Percentiles rank a stretch among this genome's conserved stretches.
These are phyloP conservation scores for Ceratobasidium sp. DNA, from an alignment of 1,284 basidiomycete species.

Conservation along the genomic window DNA sequence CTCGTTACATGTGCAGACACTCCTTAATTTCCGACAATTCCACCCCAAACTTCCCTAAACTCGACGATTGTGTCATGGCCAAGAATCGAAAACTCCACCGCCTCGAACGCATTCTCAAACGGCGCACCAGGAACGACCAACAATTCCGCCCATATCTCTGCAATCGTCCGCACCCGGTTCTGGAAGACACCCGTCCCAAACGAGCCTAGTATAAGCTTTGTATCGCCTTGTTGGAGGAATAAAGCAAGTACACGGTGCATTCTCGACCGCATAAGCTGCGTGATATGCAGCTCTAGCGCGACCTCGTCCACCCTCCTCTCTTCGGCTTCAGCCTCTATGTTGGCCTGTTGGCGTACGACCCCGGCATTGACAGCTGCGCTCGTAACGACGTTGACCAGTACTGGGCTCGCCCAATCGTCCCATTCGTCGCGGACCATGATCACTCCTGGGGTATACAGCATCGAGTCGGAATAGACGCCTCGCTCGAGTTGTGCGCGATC, in stretches of 20 bases:
- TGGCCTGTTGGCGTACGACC: conserved; percentile 59
- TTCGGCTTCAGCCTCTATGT: conserved; percentile 47
- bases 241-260: conserved; percentile 72
- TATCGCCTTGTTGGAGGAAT: conserved; percentile 68
- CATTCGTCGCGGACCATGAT: conserved; percentile 66
- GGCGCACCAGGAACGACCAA: conserved; percentile 60
- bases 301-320: conserved; percentile 55
- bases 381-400: conserved; percentile 69
- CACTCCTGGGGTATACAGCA: conserved; percentile 71
- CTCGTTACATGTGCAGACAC: too few species aligned
- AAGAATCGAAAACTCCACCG: conserved; percentile 71
- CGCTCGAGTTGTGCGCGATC: conserved; percentile 60
- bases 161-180: conserved; percentile 67
- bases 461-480: conserved; percentile 66
- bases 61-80: conserved; percentile 62
- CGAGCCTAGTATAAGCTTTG: conserved; percentile 71
- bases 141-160: conserved; percentile 68
- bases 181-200: conserved; percentile 79
- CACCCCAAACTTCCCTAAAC: conserved; percentile 58
- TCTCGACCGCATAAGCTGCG: conserved; percentile 68
- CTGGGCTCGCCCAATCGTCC: conserved; percentile 65
- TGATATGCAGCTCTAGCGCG: conserved; percentile 60
- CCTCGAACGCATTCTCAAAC: conserved; percentile 67
- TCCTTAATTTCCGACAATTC: conserved; percentile 11
- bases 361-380: conserved; percentile 76